These are phyloP conservation scores for Guyanaporus albipodus DNA, from an alignment of 768 basidiomycete genomes.

Conservation along the genomic window DNA sequence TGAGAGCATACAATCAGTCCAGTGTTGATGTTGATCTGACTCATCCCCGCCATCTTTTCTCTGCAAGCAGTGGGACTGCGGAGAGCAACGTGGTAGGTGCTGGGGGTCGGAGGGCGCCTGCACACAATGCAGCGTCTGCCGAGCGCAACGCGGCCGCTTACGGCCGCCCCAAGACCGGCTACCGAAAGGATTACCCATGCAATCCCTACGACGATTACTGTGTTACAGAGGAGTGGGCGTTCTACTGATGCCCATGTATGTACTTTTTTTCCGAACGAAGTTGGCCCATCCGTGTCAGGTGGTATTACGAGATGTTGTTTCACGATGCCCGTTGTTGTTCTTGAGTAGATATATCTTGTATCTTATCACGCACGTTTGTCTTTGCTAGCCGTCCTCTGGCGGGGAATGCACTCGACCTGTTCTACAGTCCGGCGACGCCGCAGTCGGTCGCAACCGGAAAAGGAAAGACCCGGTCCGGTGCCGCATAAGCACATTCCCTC, in stretches of 20 bases:
- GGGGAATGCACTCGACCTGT: constrained; percentile 9
- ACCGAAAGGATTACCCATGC: constrained; percentile 50
- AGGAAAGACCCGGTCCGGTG: constrained; percentile 16
- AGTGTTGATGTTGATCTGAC: constrained; percentile 27
- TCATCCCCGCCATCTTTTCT: constrained; percentile 31
- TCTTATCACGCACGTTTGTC: constrained; percentile 7
- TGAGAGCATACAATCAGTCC: constrained; percentile 36
- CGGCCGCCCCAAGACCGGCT: constrained; percentile 30
- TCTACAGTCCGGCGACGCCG: neutral
- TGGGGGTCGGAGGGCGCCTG: constrained; percentile 26
- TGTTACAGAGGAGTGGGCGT: constrained; percentile 67
- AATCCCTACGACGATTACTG: constrained; percentile 59
- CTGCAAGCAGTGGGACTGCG: constrained; percentile 32
- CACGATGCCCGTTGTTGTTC: constrained; percentile 9
- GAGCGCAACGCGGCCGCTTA: constrained; percentile 30
- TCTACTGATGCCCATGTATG: constrained; percentile 31
- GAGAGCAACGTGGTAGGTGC: constrained; percentile 34
- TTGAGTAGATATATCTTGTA: constrained; percentile 23
- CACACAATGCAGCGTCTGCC: constrained; percentile 19
- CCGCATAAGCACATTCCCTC: constrained; percentile 6
- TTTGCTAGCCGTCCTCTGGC: constrained; percentile 9
- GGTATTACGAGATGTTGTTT: constrained; percentile 8
- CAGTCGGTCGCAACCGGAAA: constrained; percentile 17
- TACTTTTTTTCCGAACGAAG: neutral
- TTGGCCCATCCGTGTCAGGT: neutral